Percentiles rank a stretch among this genome's conserved stretches.
Conservation (phyloP, 2,329 filamentous ascomycete genomes). For the Epichloe bromicola region DNA sequence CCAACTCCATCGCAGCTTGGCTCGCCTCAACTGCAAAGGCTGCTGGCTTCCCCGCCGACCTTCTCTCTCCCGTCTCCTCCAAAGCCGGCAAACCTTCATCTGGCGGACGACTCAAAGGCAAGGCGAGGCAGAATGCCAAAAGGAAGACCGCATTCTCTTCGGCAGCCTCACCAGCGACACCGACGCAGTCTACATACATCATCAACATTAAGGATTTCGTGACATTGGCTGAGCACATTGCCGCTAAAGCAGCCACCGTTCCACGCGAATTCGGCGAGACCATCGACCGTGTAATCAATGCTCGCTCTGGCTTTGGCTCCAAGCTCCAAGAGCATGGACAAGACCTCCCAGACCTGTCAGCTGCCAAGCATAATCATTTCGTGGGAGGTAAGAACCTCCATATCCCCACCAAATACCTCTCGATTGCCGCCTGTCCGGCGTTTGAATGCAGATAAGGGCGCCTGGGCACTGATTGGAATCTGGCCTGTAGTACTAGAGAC, state of each 20-base stretch:
- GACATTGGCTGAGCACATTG: slow-evolving; percentile 18
- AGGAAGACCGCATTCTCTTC: not conserved
- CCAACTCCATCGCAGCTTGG: slow-evolving; percentile 26
- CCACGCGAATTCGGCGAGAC: slow-evolving; percentile 17
- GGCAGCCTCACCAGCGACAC: not conserved
- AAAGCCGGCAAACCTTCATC: not conserved
- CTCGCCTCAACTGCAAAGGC: slow-evolving; percentile 26
- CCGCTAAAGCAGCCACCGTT: slow-evolving; percentile 11
- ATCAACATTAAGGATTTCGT: slow-evolving; percentile 26
- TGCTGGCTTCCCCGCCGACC: slow-evolving; percentile 17
- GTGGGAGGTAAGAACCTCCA: slow-evolving; percentile 19
- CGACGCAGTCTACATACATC: slow-evolving; percentile 15
- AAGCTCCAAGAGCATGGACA: slow-evolving; percentile 9
- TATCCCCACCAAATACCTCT: not conserved
- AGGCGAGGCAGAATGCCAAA: not conserved
- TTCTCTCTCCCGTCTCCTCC: slow-evolving; percentile 5
- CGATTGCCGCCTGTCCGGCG: not conserved
- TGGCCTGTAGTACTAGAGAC: slow-evolving; percentile 18
- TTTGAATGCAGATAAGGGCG: not conserved
- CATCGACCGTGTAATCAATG: slow-evolving; percentile 24
- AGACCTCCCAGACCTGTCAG: slow-evolving; percentile 5
- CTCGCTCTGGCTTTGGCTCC: slow-evolving; percentile 17
- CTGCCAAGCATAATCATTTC: slow-evolving; percentile 10
- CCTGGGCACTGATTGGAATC: not conserved
- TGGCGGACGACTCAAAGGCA: not conserved